Evolutionary conservation across 768 basidiomycete species (phyloP).

Genomic region (Leccinum barrowsii): DNA sequence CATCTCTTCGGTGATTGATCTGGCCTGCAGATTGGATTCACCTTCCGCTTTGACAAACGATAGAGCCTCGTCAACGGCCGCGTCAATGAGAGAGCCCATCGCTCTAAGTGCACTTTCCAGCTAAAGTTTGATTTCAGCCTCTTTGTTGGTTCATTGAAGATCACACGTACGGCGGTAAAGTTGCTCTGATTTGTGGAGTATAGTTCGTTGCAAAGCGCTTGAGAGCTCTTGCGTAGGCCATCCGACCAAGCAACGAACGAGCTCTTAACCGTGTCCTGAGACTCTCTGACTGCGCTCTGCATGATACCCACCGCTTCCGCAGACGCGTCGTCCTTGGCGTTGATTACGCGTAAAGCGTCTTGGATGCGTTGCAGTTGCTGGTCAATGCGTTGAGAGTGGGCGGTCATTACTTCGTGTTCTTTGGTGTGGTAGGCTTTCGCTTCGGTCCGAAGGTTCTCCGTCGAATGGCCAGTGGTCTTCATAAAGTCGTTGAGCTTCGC

Average conservation of each 20-base stretch:
- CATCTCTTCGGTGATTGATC: constrained; percentile 43
- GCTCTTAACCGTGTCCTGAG: constrained; percentile 48
- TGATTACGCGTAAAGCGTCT: constrained; percentile 50
- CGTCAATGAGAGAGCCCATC: constrained; percentile 58
- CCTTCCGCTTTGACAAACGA: constrained; percentile 55
- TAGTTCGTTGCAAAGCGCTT: constrained; percentile 45
- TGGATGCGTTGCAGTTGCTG: constrained; percentile 55
- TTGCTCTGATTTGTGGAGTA: constrained; percentile 42
- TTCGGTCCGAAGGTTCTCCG: constrained; percentile 51
- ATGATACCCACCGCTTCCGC: constrained; percentile 48
- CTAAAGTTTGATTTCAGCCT: constrained; percentile 23
- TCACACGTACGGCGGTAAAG: constrained; percentile 40
- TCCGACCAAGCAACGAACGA: constrained; percentile 56
- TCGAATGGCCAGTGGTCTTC: constrained; percentile 51
- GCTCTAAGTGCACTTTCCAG: constrained; percentile 57
- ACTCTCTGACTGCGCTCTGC: constrained; percentile 48
- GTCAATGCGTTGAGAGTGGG: constrained; percentile 52
- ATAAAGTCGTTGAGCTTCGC: constrained; percentile 61
- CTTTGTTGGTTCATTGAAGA: neutral
- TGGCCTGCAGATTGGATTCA: constrained; percentile 47
- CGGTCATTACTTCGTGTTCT: constrained; percentile 51
- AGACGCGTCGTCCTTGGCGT: constrained; percentile 53
- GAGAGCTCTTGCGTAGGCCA: constrained; percentile 46
- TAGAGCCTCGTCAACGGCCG: constrained; percentile 53
- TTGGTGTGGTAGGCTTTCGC: constrained; percentile 52